Base-by-base conservation (phyloP, 2,329 filamentous ascomycete species). In the Microdochium trichocladiopsis region DNA sequence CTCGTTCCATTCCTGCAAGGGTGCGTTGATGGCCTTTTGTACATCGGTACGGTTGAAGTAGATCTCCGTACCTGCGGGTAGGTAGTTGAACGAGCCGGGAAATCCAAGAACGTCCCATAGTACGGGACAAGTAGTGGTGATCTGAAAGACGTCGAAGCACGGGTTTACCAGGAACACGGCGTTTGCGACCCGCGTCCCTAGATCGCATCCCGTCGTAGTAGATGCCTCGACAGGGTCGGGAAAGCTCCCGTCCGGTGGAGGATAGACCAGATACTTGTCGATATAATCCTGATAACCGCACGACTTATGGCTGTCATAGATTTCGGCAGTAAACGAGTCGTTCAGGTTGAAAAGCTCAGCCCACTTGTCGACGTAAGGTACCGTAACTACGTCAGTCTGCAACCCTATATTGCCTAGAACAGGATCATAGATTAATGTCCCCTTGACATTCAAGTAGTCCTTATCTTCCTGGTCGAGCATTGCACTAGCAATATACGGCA, bases 91-190 rank as follows among this genome's bases (percentile, higher is more conserved):
- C 4, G 76, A 74, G 25, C 83, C 81, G 1, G 84, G 82, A 66
- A 86, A 86, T 16, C 82, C 82, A 2, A 92, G 73, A 0, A 87
- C 80, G 53, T 90, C 84, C 77, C 82, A 89, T 2, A 80, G 72
- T 2, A 84, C 58, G 0, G 89, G 89, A 63, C 89, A 94, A 12
- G 83, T 87, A 3, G 82, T 83, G 2, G 80, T 80, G 14, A 93
- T 79, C 50, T 87, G 80, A 69, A 93, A 94, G 11, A 88, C 72
- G 64, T 90, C 83, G 69, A 87, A 95, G 72, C 90, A 94, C 0
- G 89, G 89, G 69, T 94, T 94, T 31, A 81, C 67, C 1, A 71
- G 62, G 4, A 73, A 56, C 8, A 78, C 77, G 22, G 77, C 70
- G 53, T 76, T 66, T 60, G 78, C 87, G 18, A 89, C 59, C 53